phyloP scores from a whole-genome alignment of 2,329 filamentous ascomycete genomes.

The Rutstroemia sp. region DNA sequence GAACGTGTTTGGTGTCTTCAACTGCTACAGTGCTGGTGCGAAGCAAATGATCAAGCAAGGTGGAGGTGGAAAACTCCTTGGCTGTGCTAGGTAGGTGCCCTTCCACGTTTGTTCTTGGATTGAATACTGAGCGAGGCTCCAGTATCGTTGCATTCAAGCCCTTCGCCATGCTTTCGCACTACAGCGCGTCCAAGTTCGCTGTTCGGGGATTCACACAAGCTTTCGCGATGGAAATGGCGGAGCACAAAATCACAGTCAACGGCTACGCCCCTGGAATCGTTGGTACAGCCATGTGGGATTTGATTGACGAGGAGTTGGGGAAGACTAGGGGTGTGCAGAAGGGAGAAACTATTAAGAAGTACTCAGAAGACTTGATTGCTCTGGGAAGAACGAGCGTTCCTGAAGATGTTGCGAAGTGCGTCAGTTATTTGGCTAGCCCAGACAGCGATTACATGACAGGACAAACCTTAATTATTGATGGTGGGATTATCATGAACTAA shows the following conservation, averaged over 20 bases:
- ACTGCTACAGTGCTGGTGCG: conserved; percentile 56
- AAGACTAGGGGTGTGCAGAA: conserved; percentile 42
- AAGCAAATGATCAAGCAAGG: conserved; percentile 58
- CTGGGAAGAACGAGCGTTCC: conserved; percentile 51
- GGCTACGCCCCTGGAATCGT: conserved; percentile 61
- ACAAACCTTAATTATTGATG: conserved; percentile 52
- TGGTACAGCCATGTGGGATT: conserved; percentile 60
- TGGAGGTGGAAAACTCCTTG: conserved; percentile 31
- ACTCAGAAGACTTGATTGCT: conserved; percentile 45
- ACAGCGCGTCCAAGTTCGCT: conserved; percentile 59
- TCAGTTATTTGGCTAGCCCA: conserved; percentile 51
- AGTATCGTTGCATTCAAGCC: conserved; percentile 53
- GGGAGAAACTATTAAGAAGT: conserved; percentile 49
- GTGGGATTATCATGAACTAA: conserved; percentile 19
- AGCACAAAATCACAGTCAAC: conserved; percentile 59
- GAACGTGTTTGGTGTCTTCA: conserved; percentile 58
- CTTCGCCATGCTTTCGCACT: conserved; percentile 51
- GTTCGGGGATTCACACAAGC: conserved; percentile 59
- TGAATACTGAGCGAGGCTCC: background rate
- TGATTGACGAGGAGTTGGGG: conserved; percentile 54
- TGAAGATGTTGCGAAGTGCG: conserved; percentile 54
- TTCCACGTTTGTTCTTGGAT: background rate
- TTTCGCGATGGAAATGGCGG: conserved; percentile 59
- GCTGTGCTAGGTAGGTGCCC: conserved; percentile 21
- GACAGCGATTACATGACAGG: conserved; percentile 60